Evolutionary conservation across 2,329 filamentous ascomycete species (phyloP).

Genomic region (Didymosphaeria variabile): DNA sequence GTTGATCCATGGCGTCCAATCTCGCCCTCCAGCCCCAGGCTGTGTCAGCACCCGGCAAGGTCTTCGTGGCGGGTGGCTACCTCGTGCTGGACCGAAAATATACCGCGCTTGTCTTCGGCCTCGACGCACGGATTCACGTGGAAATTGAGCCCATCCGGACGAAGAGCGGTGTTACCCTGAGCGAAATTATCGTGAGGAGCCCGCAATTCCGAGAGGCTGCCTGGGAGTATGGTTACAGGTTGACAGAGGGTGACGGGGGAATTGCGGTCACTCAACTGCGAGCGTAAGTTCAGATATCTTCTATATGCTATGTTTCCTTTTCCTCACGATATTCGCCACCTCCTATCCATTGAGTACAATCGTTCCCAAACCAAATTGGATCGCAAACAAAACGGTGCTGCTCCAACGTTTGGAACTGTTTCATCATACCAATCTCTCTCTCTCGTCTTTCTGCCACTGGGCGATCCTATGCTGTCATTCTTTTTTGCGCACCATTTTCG

Average conservation of each 20-base stretch:
- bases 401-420: too few relatives aligned
- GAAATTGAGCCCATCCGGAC: slow-evolving; percentile 65
- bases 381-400: too few relatives aligned
- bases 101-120: slow-evolving; percentile 74
- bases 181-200: slow-evolving; percentile 84
- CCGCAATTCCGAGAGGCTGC: slow-evolving; percentile 88
- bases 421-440: too few relatives aligned
- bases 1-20: slow-evolving; percentile 43
- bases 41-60: slow-evolving; percentile 94
- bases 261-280: slow-evolving; percentile 82
- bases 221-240: slow-evolving; percentile 86
- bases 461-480: too few relatives aligned
- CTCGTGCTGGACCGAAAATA: slow-evolving; percentile 89
- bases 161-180: slow-evolving; percentile 67
- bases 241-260: slow-evolving; percentile 76
- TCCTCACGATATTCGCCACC: slow-evolving; percentile 11
- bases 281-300: slow-evolving; percentile 66
- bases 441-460: too few relatives aligned
- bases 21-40: slow-evolving; percentile 39
- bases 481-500: not conserved
- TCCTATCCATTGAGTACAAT: not conserved
- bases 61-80: slow-evolving; percentile 93
- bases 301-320: not conserved
- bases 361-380: too few relatives aligned
- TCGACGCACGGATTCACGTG: slow-evolving; percentile 71